Conservation (phyloP, 768 basidiomycete species). For the Termitomyces sp. region DNA sequence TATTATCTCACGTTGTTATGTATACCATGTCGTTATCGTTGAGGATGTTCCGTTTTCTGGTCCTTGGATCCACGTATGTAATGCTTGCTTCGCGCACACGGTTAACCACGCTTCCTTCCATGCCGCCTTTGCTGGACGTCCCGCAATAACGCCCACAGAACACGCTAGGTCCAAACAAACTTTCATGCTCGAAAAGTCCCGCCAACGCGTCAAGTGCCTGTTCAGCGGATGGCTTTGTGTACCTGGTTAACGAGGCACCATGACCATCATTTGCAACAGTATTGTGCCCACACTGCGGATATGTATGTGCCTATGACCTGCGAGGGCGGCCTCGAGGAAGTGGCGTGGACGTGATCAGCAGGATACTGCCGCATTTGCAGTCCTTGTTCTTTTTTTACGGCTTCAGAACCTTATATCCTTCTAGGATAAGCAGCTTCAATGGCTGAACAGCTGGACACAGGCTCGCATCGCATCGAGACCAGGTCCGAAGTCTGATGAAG, state of each 20-base stretch:
- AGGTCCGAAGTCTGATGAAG: not conserved
- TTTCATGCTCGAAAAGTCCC: not conserved
- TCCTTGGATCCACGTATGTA: not conserved
- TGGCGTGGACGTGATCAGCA: not conserved
- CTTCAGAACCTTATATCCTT: not conserved
- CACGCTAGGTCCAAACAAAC: not conserved
- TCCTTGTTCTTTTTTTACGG: not conserved
- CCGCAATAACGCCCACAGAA: not conserved
- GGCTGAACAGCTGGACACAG: not conserved
- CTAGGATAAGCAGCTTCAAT: not conserved
- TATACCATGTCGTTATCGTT: conserved; percentile 3
- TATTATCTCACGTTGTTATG: conserved; percentile 7
- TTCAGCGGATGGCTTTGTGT: not conserved
- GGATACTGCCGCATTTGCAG: not conserved
- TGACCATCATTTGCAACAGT: not conserved
- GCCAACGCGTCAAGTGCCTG: not conserved
- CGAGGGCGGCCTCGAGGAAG: not conserved
- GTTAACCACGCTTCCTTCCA: not conserved
- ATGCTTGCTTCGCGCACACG: not conserved
- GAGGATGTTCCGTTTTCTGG: not conserved
- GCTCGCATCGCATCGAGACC: not conserved
- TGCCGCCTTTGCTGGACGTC: not conserved
- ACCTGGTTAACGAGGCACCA: not conserved
- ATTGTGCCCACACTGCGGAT: not conserved
- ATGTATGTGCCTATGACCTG: not conserved